Evolutionary conservation across 257 asterid genomes (phyloP), one percentile per base, ranked within the genome.

Genomic region (Gynochthodes officinalis): DNA sequence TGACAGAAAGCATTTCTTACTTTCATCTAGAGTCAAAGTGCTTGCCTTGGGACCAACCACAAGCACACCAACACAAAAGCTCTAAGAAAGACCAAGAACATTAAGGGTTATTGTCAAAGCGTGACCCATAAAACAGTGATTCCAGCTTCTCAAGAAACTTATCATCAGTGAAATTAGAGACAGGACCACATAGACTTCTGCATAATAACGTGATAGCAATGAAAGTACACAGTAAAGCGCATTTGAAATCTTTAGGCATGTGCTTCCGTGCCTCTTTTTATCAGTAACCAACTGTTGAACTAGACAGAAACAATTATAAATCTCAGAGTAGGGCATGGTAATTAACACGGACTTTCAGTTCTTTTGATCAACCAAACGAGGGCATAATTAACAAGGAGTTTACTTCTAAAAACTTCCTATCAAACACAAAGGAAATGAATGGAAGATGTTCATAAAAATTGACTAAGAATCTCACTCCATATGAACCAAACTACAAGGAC

Each of bases 181-280:
- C 64, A 37, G 89, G 88, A 78, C 89, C 86, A 85, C 89, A 68
- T 74, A 43, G 46, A 19, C 40, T 64, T 74, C 64, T 75, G 81
- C 80, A 77, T 54, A 72, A 40, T 35, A 28, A 50, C 33, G 43
- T 72, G 67, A 77, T 75, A 75, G 66, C 63, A 64, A 79, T 28
- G 72, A 70, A 40, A 32, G 57, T 49, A 40, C 19, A 77, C 79
- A 67, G 58, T 46, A 54, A 61, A 39, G 65, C 44, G 64, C 65
- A 9, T 54, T 39, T 32, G 64, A 50, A 73, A 59, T 70, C 27
- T 14, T 42, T 28, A 53, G 23, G 66, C 66, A 27, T 70, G 74
- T 70, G 40, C 70, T 65, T 25, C 40, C 57, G 1, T 43, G 40
- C 5, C 6, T 66, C 25, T 40, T 9, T 55, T 39, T 64, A 44